Percentiles rank a stretch among this genome's conserved stretches.
phyloP scores from a whole-genome alignment of 169 alveolate species.

The Plasmodium relictum region DNA sequence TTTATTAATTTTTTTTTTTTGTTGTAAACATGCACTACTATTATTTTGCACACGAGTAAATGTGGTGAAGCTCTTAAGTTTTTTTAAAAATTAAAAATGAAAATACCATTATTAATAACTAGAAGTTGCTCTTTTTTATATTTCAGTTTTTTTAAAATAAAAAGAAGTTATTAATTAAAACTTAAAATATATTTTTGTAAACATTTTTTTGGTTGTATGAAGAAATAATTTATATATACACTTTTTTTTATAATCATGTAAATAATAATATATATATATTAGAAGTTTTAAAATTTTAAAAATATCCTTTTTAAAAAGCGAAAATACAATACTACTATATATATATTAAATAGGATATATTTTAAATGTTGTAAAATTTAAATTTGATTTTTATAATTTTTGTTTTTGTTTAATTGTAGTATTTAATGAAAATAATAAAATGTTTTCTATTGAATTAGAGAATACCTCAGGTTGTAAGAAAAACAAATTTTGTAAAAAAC shows the following conservation, averaged over 20 bases:
- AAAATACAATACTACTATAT: not conserved
- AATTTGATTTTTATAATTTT: not conserved
- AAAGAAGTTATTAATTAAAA: not conserved
- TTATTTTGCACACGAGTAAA: slow-evolving; percentile 10
- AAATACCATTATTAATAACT: not conserved
- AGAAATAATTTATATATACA: not conserved
- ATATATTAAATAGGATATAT: not conserved
- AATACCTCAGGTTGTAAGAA: slow-evolving; percentile 24
- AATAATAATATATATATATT: not conserved
- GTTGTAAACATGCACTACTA: slow-evolving; percentile 21
- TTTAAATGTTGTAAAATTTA: not conserved
- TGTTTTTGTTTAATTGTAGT: not conserved
- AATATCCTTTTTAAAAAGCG: too few species aligned
- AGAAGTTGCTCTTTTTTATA: not conserved
- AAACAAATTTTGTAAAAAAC: slow-evolving; percentile 7
- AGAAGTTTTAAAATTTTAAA: too few species aligned
- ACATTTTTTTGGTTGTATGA: slow-evolving; percentile 17
- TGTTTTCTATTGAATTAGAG: slow-evolving; percentile 44
- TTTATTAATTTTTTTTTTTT: slow-evolving; percentile 1
- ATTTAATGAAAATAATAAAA: slow-evolving; percentile 6
- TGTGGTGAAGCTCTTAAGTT: not conserved
- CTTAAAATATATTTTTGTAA: not conserved
- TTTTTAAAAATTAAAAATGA: not conserved
- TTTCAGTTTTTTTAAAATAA: slow-evolving; percentile 6
- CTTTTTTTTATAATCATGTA: not conserved